A percentile compares a stretch with the other conserved stretches of the same genome.
Evolutionary conservation across 2,329 filamentous ascomycete species (phyloP).

Genomic region (Colletotrichum brevisporum): DNA sequence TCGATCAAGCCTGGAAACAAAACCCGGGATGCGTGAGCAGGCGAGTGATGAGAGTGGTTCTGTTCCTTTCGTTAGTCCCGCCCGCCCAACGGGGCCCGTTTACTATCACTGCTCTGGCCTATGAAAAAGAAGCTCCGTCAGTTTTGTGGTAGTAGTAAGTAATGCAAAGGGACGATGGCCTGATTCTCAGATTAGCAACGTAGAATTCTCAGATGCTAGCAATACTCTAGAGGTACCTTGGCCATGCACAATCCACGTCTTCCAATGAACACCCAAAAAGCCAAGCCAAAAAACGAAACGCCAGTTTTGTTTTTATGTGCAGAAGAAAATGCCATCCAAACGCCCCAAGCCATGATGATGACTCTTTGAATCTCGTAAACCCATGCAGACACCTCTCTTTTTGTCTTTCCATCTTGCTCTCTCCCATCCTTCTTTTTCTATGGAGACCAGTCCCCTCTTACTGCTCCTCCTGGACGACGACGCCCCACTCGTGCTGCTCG

Average conservation of each 20-base stretch:
- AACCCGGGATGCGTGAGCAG: too few relatives aligned
- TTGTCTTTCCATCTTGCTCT: neutral
- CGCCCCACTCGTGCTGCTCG: conserved; percentile 77
- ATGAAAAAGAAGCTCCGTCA: too few relatives aligned
- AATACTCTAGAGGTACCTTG: neutral
- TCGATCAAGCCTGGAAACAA: too few relatives aligned
- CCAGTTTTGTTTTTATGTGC: conserved; percentile 1
- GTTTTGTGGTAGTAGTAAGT: too few relatives aligned
- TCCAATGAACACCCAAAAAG: neutral
- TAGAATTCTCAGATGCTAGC: neutral
- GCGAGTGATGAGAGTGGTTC: too few relatives aligned
- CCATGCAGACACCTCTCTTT: neutral
- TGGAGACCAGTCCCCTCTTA: conserved; percentile 41
- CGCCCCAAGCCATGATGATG: neutral
- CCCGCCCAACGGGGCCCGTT: too few relatives aligned
- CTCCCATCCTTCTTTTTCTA: neutral
- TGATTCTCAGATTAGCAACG: neutral
- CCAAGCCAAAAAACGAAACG: neutral
- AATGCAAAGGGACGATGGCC: too few relatives aligned
- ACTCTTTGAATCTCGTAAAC: neutral
- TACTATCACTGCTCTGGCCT: too few relatives aligned
- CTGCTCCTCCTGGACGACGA: conserved; percentile 75
- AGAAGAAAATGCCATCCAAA: neutral
- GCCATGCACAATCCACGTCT: neutral
- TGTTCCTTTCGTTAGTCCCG: too few relatives aligned